phyloP scores from a whole-genome alignment of 1,139 yeast species.

The Debaryomyces singareniensis region DNA sequence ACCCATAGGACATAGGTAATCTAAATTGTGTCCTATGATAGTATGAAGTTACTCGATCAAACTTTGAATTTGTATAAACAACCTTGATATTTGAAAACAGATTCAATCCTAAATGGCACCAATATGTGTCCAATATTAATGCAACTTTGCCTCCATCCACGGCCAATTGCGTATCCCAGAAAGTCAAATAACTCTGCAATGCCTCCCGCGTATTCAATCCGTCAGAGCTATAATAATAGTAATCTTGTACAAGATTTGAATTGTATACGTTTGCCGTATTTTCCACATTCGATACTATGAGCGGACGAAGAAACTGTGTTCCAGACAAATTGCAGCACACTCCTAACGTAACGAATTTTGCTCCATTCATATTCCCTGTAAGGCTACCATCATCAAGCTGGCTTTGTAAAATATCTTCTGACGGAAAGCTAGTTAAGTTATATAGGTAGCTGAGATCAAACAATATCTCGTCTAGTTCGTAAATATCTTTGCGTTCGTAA shows the following conservation, averaged over 20 bases:
- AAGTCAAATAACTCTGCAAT: constrained; percentile 7
- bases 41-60: constrained; percentile 11
- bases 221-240: constrained; percentile 9
- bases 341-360: constrained; percentile 12
- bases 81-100: constrained; percentile 14
- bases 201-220: constrained; percentile 9
- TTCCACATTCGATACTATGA: constrained; percentile 10
- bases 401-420: constrained; percentile 3
- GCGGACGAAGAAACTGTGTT: constrained; percentile 12
- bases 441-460: constrained; percentile 12
- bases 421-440: constrained; percentile 6
- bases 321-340: constrained; percentile 13
- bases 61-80: constrained; percentile 10
- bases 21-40: constrained; percentile 5
- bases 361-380: constrained; percentile 4
- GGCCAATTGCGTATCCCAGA: constrained; percentile 8
- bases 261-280: constrained; percentile 4
- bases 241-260: constrained; percentile 1
- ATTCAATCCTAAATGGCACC: constrained; percentile 10
- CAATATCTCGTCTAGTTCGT: constrained; percentile 14
- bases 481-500: constrained; percentile 11
- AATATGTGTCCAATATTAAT: constrained; percentile 9
- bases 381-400: constrained; percentile 3
- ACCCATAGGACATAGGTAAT: constrained; percentile 19
- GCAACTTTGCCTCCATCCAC: constrained; percentile 7